These are phyloP conservation scores for Spathaspora gorwiae DNA, from an alignment of 805 yeast genomes.

Conservation along the genomic window DNA sequence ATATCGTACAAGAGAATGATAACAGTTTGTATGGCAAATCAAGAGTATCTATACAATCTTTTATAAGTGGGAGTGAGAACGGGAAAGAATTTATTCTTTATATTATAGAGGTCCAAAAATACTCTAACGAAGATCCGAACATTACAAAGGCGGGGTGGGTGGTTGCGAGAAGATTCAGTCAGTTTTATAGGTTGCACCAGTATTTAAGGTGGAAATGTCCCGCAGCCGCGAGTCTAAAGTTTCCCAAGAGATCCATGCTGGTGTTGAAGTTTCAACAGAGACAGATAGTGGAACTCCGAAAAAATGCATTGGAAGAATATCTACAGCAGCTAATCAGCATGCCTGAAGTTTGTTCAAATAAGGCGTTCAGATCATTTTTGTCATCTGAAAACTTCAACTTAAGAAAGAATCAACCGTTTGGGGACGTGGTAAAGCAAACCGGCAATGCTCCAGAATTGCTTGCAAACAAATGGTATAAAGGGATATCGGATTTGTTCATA, in stretches of 20 bases:
- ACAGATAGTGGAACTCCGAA: slow-evolving; percentile 61
- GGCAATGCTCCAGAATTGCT: slow-evolving; percentile 23
- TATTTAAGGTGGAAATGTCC: slow-evolving; percentile 54
- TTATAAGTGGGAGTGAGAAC: slow-evolving; percentile 50
- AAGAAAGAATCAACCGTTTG: slow-evolving; percentile 23
- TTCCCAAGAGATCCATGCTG: slow-evolving; percentile 55
- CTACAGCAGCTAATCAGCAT: slow-evolving; percentile 51
- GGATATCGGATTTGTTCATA: slow-evolving; percentile 16
- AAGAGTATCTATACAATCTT: slow-evolving; percentile 47
- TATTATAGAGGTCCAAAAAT: slow-evolving; percentile 68
- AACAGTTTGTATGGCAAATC: slow-evolving; percentile 71
- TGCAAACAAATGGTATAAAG: slow-evolving; percentile 32
- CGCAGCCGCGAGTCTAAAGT: slow-evolving; percentile 43
- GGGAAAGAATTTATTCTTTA: slow-evolving; percentile 65
- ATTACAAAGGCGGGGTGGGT: slow-evolving; percentile 73
- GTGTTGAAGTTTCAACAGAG: slow-evolving; percentile 69
- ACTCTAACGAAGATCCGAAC: slow-evolving; percentile 35
- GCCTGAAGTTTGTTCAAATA: slow-evolving; percentile 70
- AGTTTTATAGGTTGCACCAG: slow-evolving; percentile 68
- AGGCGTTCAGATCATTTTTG: slow-evolving; percentile 68
- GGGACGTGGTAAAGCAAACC: slow-evolving; percentile 11
- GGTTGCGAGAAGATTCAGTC: slow-evolving; percentile 84
- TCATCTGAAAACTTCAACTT: slow-evolving; percentile 61
- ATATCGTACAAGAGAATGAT: slow-evolving; percentile 76
- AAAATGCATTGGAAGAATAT: slow-evolving; percentile 57